A percentile compares a stretch with the other conserved stretches of the same genome.
These are phyloP conservation scores for Schizophyllum commune DNA, from an alignment of 1,284 basidiomycete species.

Conservation along the genomic window DNA sequence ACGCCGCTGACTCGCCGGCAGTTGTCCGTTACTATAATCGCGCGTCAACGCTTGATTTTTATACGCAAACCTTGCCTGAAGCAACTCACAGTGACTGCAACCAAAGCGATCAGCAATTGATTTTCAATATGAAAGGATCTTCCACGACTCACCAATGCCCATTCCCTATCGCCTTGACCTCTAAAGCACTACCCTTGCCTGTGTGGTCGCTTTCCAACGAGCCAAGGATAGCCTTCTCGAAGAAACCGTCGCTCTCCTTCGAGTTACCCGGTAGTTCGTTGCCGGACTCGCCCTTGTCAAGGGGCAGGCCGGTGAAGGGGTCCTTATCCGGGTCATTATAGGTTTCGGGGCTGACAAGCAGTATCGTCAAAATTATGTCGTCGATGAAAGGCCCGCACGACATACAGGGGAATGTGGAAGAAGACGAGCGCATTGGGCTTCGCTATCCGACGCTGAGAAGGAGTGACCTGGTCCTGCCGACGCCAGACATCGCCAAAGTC, in stretches of 20 bases:
- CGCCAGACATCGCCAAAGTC: conserved; percentile 66
- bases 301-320: conserved; percentile 40
- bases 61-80: no score
- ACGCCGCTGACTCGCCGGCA: conserved; percentile 78
- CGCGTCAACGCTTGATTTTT: not conserved
- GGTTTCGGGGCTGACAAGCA: conserved; percentile 45
- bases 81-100: not conserved
- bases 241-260: conserved; percentile 74
- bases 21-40: conserved; percentile 67
- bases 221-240: conserved; percentile 66
- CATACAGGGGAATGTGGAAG: conserved; percentile 91
- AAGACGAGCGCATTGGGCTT: conserved; percentile 93
- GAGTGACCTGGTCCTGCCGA: conserved; percentile 45
- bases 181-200: conserved; percentile 40
- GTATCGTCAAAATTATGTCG: conserved; percentile 6
- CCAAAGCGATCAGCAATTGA: not conserved
- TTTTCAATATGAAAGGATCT: not conserved
- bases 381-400: conserved; percentile 4
- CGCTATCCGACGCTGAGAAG: conserved; percentile 51
- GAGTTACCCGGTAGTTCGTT: conserved; percentile 57
- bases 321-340: conserved; percentile 53
- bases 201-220: conserved; percentile 59
- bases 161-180: conserved; percentile 81
- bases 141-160: conserved; percentile 50
- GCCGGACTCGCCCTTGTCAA: conserved; percentile 61